Conservation (phyloP, 306 rosid genomes). For the Lithocarpus polystachyus region DNA sequence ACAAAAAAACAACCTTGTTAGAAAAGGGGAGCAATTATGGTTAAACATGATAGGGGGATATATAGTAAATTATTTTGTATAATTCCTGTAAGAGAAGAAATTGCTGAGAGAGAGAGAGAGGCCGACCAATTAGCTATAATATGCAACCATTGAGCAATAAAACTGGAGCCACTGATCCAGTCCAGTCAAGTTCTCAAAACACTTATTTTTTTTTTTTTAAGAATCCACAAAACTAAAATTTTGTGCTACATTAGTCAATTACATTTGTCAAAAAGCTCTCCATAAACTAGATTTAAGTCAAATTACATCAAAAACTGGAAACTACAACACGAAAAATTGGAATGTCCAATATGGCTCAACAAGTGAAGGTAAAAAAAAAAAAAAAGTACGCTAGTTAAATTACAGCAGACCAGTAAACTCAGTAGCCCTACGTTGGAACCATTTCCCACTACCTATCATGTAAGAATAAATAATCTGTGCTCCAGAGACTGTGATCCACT, state of each 20-base stretch:
- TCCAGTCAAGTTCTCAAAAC: too few relatives aligned
- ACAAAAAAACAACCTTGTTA: too few relatives aligned
- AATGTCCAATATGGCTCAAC: conserved; percentile 26
- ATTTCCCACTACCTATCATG: conserved; percentile 31
- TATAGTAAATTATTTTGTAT: too few relatives aligned
- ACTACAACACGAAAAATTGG: background rate
- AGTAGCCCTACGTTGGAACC: conserved; percentile 36
- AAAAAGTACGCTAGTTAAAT: conserved; percentile 18
- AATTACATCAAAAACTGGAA: background rate
- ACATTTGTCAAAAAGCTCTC: background rate
- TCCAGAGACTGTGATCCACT: conserved; percentile 54
- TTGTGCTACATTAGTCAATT: background rate
- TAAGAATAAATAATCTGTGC: conserved; percentile 37
- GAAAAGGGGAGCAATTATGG: too few relatives aligned
- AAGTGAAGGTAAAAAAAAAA: background rate
- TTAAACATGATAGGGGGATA: too few relatives aligned
- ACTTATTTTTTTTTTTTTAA: too few relatives aligned
- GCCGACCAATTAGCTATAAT: too few relatives aligned
- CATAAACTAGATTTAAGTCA: background rate
- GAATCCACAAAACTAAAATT: background rate
- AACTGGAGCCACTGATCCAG: too few relatives aligned
- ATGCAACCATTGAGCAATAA: too few relatives aligned
- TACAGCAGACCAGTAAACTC: conserved; percentile 31
- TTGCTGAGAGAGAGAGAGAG: too few relatives aligned
- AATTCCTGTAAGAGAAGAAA: too few relatives aligned